These are phyloP conservation scores for Trichoderma sp. DNA, from an alignment of 2,329 filamentous ascomycete species.

Conservation along the genomic window DNA sequence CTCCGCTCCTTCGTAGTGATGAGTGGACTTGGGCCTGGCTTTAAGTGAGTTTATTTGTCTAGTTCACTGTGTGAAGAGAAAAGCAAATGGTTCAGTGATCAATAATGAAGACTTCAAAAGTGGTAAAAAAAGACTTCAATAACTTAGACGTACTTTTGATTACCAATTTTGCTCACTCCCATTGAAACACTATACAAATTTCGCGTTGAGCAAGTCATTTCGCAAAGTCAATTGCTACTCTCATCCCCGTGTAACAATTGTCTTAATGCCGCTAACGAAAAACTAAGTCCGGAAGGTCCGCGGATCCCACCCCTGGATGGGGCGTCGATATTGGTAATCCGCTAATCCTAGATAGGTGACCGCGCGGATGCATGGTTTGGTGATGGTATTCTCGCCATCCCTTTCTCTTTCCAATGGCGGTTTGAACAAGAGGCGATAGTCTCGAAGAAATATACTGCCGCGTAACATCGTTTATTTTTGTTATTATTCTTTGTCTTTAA, in stretches of 20 bases:
- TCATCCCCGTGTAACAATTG: not conserved
- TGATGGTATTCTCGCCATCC: too few species aligned
- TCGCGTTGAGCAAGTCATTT: not conserved
- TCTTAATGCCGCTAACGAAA: not conserved
- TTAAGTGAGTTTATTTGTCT: constrained; percentile 7
- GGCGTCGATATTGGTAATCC: not conserved
- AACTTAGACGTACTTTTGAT: not conserved
- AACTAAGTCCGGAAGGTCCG: not conserved
- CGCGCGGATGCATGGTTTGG: constrained; percentile 10
- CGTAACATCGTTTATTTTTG: not conserved
- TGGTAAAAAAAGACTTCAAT: not conserved
- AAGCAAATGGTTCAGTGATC: not conserved
- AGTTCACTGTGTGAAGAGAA: not conserved
- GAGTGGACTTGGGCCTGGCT: not conserved
- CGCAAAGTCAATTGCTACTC: not conserved
- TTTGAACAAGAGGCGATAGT: not conserved
- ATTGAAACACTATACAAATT: not conserved
- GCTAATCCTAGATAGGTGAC: constrained; percentile 17
- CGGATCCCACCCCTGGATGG: too few species aligned
- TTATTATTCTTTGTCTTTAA: not conserved
- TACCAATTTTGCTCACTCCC: not conserved
- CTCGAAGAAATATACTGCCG: not conserved
- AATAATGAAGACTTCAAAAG: not conserved
- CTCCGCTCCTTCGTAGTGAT: not conserved
- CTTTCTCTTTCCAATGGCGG: not conserved